Evolutionary conservation across 2,329 filamentous ascomycete genomes (phyloP), one percentile per base, ranked within the genome.

Genomic region (Arachnomyces sp.): DNA sequence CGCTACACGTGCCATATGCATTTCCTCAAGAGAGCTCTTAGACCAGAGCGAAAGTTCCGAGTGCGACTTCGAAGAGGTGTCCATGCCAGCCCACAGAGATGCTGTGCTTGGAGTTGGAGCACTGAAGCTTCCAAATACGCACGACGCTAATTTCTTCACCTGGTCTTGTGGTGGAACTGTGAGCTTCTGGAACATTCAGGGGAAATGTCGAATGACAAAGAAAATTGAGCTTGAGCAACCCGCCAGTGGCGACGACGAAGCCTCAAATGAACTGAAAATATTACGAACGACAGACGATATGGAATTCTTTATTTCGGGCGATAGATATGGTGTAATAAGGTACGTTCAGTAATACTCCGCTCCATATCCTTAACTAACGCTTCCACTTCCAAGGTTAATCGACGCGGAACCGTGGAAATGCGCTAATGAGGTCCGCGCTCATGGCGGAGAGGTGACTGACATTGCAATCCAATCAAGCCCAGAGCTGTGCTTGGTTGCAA

Each of bases 161-260:
- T 98, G 89, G 85, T 89, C 90, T 2, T 77, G 76, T 15, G 80
- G 81, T 38, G 92, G 92, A 4, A 79, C 76, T 12, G 74, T 96
- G 37, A 76, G 85, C 16, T 83, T 94, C 50, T 98, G 92, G 92
- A 76, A 80, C 50, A 59, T 79, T 11, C 73, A 85, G 36, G 92
- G 90, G 15, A 73, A 71, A 38, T 76, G 81, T 46, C 79, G 76
- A 49, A 71, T 73, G 12, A 77, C 77, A 2, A 67, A 87, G 28
- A 67, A 76, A 31, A 72, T 93, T 9, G 72, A 80, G 3, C 65
- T 95, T 4, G 87, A 93, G 43, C 77, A 82, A 44, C 52, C 66
- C 15, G 54, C 64, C 1, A 60, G 54, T 30, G 46, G 59, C 33
- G 66, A 71, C 28, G 60, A 64, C 6, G 68, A 73, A 28, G 40